A percentile compares a stretch with the other conserved stretches of the same genome.
These are phyloP conservation scores for Penicillium sp. DNA, from an alignment of 2,329 filamentous ascomycete species.

Conservation along the genomic window DNA sequence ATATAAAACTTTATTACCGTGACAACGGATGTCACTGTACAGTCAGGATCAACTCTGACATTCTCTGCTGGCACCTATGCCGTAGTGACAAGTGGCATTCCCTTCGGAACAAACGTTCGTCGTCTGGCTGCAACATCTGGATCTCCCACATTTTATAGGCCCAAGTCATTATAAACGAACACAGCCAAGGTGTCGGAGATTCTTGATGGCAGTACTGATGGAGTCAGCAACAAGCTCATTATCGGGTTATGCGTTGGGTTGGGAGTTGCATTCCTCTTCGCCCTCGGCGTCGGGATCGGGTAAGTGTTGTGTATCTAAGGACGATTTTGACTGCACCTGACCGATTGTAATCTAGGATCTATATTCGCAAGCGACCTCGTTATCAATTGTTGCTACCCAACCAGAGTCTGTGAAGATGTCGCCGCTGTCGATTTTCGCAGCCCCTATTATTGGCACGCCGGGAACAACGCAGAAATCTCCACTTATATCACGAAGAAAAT, in stretches of 20 bases:
- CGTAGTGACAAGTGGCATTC: conserved; percentile 35
- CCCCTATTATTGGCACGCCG: no score
- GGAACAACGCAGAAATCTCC: no score
- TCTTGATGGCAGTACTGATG: conserved; percentile 30
- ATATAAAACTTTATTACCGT: conserved; percentile 41
- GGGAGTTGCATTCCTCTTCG: conserved; percentile 18
- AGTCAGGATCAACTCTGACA: conserved; percentile 38
- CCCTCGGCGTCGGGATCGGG: no score
- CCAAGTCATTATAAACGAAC: conserved; percentile 22
- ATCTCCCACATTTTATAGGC: conserved; percentile 48
- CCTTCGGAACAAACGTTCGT: conserved; percentile 48
- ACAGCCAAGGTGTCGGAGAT: conserved; percentile 6
- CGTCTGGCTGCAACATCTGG: conserved; percentile 40
- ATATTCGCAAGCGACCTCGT: no score
- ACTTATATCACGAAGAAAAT: no score
- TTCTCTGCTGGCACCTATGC: conserved; percentile 41
- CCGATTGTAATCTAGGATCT: no score
- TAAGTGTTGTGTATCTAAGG: no score
- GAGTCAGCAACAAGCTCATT: conserved; percentile 49
- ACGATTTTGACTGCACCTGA: no score
- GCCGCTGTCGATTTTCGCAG: no score
- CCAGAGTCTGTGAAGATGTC: no score
- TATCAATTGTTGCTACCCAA: no score
- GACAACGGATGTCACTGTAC: conserved; percentile 46
- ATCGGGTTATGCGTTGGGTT: conserved; percentile 52